phyloP scores from a whole-genome alignment of 441 rosid genomes.

The Daphne laureola region DNA sequence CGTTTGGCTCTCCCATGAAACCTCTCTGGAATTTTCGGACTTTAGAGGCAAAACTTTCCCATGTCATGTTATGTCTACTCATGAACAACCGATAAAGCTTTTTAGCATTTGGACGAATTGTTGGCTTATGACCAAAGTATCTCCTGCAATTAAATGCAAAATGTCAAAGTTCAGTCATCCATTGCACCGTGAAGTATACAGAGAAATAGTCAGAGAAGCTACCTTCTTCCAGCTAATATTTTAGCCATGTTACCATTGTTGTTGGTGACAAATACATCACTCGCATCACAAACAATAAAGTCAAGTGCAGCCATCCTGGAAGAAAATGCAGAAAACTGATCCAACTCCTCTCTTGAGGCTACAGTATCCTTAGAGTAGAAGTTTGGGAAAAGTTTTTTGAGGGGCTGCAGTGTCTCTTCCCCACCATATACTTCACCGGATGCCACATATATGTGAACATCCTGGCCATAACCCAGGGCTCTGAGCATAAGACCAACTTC shows the following conservation, averaged over 20 bases:
- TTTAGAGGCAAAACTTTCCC: slow-evolving; percentile 84
- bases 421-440: slow-evolving; percentile 98
- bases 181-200: slow-evolving; percentile 9
- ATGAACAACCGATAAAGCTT: slow-evolving; percentile 69
- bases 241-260: slow-evolving; percentile 99
- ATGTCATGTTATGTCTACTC: slow-evolving; percentile 55
- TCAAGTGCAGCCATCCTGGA: slow-evolving; percentile 99
- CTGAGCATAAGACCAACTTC: slow-evolving; percentile 99
- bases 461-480: slow-evolving; percentile 89
- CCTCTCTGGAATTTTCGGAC: slow-evolving; percentile 75
- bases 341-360: slow-evolving; percentile 69
- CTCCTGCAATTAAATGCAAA: slow-evolving; percentile 40
- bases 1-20: slow-evolving; percentile 94
- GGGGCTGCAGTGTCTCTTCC: slow-evolving; percentile 73
- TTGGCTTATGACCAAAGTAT: slow-evolving; percentile 92
- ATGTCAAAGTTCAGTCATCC: slow-evolving; percentile 15
- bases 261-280: slow-evolving; percentile 93
- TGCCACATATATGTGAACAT: slow-evolving; percentile 90
- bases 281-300: slow-evolving; percentile 90
- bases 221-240: slow-evolving; percentile 95
- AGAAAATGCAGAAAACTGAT: slow-evolving; percentile 64
- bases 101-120: slow-evolving; percentile 91
- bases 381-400: slow-evolving; percentile 86
- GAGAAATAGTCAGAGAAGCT: slow-evolving; percentile 5
- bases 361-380: slow-evolving; percentile 79